A percentile compares a stretch with the other conserved stretches of the same genome.
Conservation (phyloP, 75 land plant genomes). For the Picea sitchensis region DNA sequence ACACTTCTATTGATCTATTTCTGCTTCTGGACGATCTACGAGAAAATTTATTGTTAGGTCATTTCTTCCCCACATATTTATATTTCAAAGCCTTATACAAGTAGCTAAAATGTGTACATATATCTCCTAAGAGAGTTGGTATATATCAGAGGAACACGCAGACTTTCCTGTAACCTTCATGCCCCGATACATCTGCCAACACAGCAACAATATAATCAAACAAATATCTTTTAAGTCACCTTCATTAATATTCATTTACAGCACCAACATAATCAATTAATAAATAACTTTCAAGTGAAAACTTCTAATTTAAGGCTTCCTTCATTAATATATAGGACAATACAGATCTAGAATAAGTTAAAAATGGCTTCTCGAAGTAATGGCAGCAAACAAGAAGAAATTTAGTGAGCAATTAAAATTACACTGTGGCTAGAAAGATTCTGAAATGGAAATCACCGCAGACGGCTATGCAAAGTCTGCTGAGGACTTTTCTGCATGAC, state of each 20-base stretch:
- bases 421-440: too few species aligned
- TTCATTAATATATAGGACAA: neutral
- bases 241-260: neutral
- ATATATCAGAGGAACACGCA: neutral
- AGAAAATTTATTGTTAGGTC: too few species aligned
- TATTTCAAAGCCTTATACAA: too few species aligned
- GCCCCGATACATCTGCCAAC: slow-evolving; percentile 41
- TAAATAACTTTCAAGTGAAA: neutral
- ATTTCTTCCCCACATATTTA: too few species aligned
- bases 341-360: neutral
- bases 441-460: too few species aligned
- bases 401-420: neutral
- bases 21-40: too few species aligned
- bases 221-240: neutral
- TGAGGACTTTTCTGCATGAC: too few species aligned
- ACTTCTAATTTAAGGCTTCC: neutral
- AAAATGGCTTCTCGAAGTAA: neutral
- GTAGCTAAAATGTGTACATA: too few species aligned
- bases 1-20: too few species aligned
- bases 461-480: too few species aligned
- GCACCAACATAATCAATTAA: neutral
- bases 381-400: neutral
- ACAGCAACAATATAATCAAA: neutral
- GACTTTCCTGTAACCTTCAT: slow-evolving; percentile 34
- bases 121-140: too few species aligned